Percentiles rank a stretch among this genome's conserved stretches.
Conservation (phyloP, 805 yeast genomes). For the Saturnispora diversa region DNA sequence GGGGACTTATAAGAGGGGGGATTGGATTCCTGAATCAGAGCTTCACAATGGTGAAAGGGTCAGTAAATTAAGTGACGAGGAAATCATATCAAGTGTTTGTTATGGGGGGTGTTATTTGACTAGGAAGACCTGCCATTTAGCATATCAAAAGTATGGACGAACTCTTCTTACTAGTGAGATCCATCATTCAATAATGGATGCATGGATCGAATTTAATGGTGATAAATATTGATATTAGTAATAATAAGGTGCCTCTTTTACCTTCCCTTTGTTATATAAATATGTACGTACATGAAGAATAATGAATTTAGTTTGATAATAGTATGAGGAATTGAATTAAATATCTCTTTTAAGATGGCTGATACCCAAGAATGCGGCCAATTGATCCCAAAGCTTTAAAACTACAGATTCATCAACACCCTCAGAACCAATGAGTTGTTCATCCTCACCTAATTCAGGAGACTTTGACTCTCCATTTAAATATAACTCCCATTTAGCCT, state of each 20-base stretch:
- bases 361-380: slow-evolving; percentile 61
- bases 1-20: slow-evolving; percentile 56
- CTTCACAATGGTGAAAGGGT: slow-evolving; percentile 16
- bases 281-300: too few relatives aligned
- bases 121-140: slow-evolving; percentile 53
- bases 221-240: background rate
- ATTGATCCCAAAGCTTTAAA: slow-evolving; percentile 45
- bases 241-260: background rate
- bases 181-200: slow-evolving; percentile 56
- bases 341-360: slow-evolving; percentile 13
- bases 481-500: slow-evolving; percentile 42
- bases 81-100: slow-evolving; percentile 44
- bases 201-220: slow-evolving; percentile 35
- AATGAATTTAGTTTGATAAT: too few relatives aligned
- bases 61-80: slow-evolving; percentile 26
- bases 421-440: slow-evolving; percentile 26
- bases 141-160: slow-evolving; percentile 59
- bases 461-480: slow-evolving; percentile 42
- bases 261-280: too few relatives aligned
- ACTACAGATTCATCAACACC: slow-evolving; percentile 7
- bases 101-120: slow-evolving; percentile 67
- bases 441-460: slow-evolving; percentile 27
- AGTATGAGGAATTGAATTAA: background rate
- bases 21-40: slow-evolving; percentile 45
- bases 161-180: slow-evolving; percentile 82